Evolutionary conservation across 768 basidiomycete species (phyloP).

Genomic region (Tulasnella sp.): DNA sequence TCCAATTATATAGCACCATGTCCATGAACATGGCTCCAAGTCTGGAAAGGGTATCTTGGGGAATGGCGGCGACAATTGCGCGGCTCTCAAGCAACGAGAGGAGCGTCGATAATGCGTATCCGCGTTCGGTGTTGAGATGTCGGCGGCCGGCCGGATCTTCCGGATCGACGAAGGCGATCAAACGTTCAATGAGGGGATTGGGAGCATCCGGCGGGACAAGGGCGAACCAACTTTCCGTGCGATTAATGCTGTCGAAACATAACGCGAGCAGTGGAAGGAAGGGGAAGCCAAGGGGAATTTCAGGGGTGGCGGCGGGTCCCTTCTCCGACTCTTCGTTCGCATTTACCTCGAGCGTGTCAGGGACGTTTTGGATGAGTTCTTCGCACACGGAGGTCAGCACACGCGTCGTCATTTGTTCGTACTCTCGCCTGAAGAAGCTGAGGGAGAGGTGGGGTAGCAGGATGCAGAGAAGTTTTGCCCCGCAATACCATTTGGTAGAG

Average conservation of each 20-base stretch:
- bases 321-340: too few species aligned
- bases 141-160: background rate
- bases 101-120: background rate
- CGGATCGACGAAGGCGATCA: background rate
- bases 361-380: background rate
- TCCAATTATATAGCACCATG: background rate
- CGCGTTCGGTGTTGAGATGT: background rate
- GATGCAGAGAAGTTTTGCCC: background rate
- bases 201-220: background rate
- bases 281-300: background rate
- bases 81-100: background rate
- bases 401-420: background rate
- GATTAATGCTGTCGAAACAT: background rate
- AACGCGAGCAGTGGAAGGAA: background rate
- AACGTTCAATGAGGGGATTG: background rate
- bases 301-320: too few species aligned
- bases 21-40: background rate
- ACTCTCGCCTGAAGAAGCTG: background rate
- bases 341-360: background rate
- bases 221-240: background rate
- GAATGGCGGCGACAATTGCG: background rate
- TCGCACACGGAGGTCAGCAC: background rate
- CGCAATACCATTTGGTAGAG: background rate
- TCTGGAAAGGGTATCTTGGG: background rate
- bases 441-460: background rate